Conservation (phyloP, 1,284 basidiomycete genomes). For the Ceratobasidium sp. region DNA sequence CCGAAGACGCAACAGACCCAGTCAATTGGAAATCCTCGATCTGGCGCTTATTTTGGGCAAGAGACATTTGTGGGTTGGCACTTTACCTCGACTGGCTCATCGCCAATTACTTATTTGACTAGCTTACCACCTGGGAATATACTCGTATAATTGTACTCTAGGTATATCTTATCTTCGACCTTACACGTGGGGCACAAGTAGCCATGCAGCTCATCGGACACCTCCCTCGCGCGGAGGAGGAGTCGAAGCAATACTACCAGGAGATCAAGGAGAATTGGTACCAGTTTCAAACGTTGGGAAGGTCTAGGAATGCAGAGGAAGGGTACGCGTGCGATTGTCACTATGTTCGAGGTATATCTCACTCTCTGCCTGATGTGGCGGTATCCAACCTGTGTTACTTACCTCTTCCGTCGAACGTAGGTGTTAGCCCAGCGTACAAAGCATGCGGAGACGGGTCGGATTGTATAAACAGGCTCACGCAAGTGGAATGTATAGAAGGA, state of each 20-base stretch:
- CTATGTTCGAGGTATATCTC: constrained; percentile 77
- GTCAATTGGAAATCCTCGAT: constrained; percentile 22
- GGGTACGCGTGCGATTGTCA: constrained; percentile 93
- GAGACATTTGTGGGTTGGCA: constrained; percentile 21
- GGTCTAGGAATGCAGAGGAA: constrained; percentile 86
- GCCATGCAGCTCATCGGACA: constrained; percentile 65
- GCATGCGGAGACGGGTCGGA: constrained; percentile 91
- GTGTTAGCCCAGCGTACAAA: constrained; percentile 59
- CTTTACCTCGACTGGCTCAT: constrained; percentile 13
- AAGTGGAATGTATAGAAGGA: constrained; percentile 90
- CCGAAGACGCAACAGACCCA: neutral
- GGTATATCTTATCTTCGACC: neutral
- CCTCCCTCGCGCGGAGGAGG: constrained; percentile 75
- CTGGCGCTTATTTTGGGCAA: constrained; percentile 28
- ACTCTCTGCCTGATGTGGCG: constrained; percentile 22
- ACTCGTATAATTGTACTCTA: neutral
- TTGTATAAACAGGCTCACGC: constrained; percentile 97
- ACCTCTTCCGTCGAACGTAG: constrained; percentile 37
- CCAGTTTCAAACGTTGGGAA: constrained; percentile 85
- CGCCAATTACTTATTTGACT: constrained; percentile 18
- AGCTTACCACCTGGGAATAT: neutral
- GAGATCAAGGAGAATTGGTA: constrained; percentile 84
- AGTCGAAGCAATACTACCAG: constrained; percentile 76
- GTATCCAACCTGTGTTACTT: constrained; percentile 20
- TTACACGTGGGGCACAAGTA: neutral